Conservation (phyloP, 2,329 filamentous ascomycete genomes). For the Hypoxylon sp. region DNA sequence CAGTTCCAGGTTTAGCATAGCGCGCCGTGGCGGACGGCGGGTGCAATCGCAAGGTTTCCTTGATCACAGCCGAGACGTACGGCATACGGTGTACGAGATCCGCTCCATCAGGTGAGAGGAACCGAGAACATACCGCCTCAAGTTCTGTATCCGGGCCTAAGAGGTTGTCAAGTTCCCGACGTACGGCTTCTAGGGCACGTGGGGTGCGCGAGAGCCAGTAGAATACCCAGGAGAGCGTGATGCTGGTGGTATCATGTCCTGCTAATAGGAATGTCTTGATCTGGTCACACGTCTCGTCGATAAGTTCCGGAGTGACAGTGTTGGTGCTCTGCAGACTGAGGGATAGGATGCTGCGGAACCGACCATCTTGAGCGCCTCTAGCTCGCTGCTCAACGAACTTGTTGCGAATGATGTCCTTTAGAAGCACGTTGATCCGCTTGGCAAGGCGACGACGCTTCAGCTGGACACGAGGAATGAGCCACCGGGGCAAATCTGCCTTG, state of each 20-base stretch:
- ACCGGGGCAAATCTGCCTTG: not conserved
- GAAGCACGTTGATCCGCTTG: not conserved
- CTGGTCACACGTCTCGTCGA: constrained; percentile 31
- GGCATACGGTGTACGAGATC: constrained; percentile 2
- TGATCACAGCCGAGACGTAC: not conserved
- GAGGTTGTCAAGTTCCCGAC: constrained; percentile 24
- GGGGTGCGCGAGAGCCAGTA: constrained; percentile 31
- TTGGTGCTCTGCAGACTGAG: constrained; percentile 21
- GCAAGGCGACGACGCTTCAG: not conserved
- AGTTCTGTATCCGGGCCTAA: constrained; percentile 9
- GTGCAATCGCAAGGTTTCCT: not conserved
- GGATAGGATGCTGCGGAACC: constrained; percentile 15
- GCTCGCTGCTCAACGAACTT: not conserved
- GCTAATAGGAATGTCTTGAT: constrained; percentile 34
- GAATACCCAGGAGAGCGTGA: constrained; percentile 22
- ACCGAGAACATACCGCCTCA: not conserved
- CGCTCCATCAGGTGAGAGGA: constrained; percentile 1
- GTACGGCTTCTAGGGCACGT: constrained; percentile 18
- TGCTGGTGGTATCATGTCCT: constrained; percentile 34
- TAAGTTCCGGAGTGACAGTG: not conserved
- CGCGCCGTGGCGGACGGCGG: not conserved
- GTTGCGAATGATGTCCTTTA: not conserved
- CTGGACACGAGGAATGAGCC: not conserved
- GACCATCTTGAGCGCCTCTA: not conserved
- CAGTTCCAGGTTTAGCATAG: not conserved